phyloP scores from a whole-genome alignment of 352 stramenopile genomes.

The Phytophthora parvispora region DNA sequence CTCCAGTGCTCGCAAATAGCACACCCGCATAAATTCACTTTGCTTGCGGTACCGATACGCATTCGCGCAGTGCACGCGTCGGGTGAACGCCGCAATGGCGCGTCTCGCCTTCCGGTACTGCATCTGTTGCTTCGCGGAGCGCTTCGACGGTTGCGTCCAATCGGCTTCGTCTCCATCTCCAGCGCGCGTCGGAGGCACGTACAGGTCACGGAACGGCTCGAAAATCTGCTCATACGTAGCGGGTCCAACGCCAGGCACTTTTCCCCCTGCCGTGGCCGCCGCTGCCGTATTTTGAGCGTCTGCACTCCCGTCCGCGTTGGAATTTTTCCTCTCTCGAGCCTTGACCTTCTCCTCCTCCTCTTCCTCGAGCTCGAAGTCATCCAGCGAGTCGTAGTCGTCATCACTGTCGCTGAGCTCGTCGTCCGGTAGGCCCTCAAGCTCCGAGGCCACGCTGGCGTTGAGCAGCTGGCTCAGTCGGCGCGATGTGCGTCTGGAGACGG shows the following conservation, averaged over 20 bases:
- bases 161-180: not conserved
- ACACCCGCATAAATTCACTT: conserved; percentile 74
- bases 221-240: conserved; percentile 64
- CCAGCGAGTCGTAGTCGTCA: conserved; percentile 42
- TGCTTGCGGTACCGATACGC: conserved; percentile 67
- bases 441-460: conserved; percentile 25
- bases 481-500: conserved; percentile 31
- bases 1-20: conserved; percentile 64
- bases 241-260: conserved; percentile 13
- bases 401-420: conserved; percentile 39
- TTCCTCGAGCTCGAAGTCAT: conserved; percentile 37
- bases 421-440: conserved; percentile 38
- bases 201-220: conserved; percentile 67
- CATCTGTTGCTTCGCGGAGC: conserved; percentile 12
- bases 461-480: conserved; percentile 30
- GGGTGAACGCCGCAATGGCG: conserved; percentile 46
- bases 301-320: conserved; percentile 7
- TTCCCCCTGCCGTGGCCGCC: not conserved
- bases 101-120: conserved; percentile 36
- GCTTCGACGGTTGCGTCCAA: not conserved
- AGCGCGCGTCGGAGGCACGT: conserved; percentile 23
- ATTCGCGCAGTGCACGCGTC: conserved; percentile 52
- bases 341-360: conserved; percentile 29
- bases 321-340: conserved; percentile 24
- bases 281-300: conserved; percentile 12